These are phyloP conservation scores for Fusarium chlamydosporum DNA, from an alignment of 2,329 filamentous ascomycete species.

Conservation along the genomic window DNA sequence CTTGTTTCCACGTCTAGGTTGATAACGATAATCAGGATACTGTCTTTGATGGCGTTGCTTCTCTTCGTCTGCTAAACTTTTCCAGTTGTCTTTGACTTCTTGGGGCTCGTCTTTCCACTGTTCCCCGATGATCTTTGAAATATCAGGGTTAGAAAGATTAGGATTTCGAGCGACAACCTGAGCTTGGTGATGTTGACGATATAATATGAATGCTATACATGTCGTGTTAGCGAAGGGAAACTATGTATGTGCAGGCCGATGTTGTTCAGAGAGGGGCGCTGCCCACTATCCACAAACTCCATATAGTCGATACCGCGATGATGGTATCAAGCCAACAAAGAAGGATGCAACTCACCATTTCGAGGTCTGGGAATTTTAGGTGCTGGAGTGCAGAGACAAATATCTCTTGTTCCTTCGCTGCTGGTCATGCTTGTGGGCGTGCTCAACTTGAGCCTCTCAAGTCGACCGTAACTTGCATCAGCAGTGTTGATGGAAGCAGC, in stretches of 20 bases:
- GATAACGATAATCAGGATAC: constrained; percentile 95
- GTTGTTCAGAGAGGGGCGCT: constrained; percentile 1
- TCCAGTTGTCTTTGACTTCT: constrained; percentile 87
- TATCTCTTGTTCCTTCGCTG: constrained; percentile 58
- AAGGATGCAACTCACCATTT: constrained; percentile 65
- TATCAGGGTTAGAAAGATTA: constrained; percentile 93
- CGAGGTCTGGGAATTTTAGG: constrained; percentile 71
- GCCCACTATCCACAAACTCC: constrained; percentile 20
- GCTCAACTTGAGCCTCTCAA: constrained; percentile 51
- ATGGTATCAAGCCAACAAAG: constrained; percentile 35
- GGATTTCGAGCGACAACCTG: constrained; percentile 85
- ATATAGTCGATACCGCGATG: constrained; percentile 11
- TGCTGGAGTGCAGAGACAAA: constrained; percentile 70
- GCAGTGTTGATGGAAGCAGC: constrained; percentile 62
- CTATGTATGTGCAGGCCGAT: not conserved
- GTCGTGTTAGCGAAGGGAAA: constrained; percentile 44
- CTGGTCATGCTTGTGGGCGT: constrained; percentile 51
- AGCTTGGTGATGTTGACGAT: constrained; percentile 92
- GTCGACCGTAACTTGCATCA: constrained; percentile 58
- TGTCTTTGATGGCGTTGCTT: constrained; percentile 89
- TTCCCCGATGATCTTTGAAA: constrained; percentile 96
- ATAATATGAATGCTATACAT: constrained; percentile 90
- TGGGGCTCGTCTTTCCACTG: constrained; percentile 87
- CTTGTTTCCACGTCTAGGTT: constrained; percentile 77
- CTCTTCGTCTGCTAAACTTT: constrained; percentile 90